Conservation (phyloP, 495 filamentous ascomycete species). For the Xylaria scruposa region DNA sequence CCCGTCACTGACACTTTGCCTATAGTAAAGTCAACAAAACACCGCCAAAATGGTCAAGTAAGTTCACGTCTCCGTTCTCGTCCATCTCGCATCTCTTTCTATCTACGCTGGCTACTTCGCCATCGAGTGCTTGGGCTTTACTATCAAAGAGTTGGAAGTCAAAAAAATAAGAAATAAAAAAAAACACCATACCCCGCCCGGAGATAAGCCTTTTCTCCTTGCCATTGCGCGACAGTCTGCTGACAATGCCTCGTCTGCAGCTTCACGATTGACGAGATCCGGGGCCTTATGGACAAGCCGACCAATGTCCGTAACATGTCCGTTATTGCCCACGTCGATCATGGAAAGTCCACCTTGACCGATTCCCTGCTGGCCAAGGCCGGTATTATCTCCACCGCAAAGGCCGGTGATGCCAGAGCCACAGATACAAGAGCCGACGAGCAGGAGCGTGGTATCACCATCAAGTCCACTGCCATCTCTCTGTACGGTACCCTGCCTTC, state of each 20-base stretch:
- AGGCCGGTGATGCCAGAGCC: constrained; percentile 93
- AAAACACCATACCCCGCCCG: constrained; percentile 45
- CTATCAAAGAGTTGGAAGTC: constrained; percentile 17
- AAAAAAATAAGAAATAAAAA: constrained; percentile 16
- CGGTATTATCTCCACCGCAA: constrained; percentile 98
- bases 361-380: constrained; percentile 98
- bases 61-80: constrained; percentile 54
- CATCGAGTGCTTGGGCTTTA: constrained; percentile 1
- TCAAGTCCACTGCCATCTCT: constrained; percentile 99
- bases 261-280: constrained; percentile 99
- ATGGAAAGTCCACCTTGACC: constrained; percentile 99
- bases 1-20: constrained; percentile 38
- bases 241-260: constrained; percentile 59
- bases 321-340: constrained; percentile 99
- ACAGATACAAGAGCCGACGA: constrained; percentile 98
- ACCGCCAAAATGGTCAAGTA: constrained; percentile 99
- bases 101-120: background rate
- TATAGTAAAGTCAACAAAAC: constrained; percentile 56
- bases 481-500: constrained; percentile 86
- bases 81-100: constrained; percentile 12
- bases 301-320: constrained; percentile 98
- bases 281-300: constrained; percentile 94
- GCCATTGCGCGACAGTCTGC: constrained; percentile 20
- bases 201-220: constrained; percentile 48
- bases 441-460: constrained; percentile 99